phyloP scores from a whole-genome alignment of 2,329 filamentous ascomycete species.

The Elsinoe batatas region DNA sequence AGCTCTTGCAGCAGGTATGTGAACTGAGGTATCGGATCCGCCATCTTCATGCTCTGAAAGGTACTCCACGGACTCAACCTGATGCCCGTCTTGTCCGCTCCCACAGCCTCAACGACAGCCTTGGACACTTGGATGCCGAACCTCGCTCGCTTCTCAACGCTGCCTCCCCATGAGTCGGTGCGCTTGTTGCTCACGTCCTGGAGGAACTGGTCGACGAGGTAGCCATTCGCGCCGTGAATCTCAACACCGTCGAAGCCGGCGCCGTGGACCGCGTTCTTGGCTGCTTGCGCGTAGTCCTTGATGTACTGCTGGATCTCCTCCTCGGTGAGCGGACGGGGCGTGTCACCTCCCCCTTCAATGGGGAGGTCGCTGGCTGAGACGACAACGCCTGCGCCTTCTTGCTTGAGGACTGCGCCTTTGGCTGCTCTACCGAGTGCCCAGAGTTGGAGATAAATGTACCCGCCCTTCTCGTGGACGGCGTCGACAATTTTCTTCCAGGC shows the following conservation, averaged over 20 bases:
- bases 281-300: constrained; percentile 32
- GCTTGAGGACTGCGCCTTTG: constrained; percentile 27
- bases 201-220: constrained; percentile 57
- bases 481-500: constrained; percentile 53
- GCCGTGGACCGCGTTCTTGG: constrained; percentile 34
- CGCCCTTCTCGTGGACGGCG: constrained; percentile 53
- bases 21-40: constrained; percentile 54
- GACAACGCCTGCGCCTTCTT: constrained; percentile 23
- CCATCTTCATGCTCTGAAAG: constrained; percentile 56
- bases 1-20: constrained; percentile 45
- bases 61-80: constrained; percentile 51
- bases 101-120: constrained; percentile 42
- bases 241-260: constrained; percentile 55
- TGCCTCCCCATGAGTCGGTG: constrained; percentile 40
- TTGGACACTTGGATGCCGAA: constrained; percentile 46
- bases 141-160: constrained; percentile 40
- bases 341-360: constrained; percentile 21
- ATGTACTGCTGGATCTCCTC: constrained; percentile 31
- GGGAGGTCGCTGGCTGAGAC: constrained; percentile 26
- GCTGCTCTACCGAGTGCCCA: constrained; percentile 52
- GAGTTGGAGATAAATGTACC: constrained; percentile 52
- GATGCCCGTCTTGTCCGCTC: constrained; percentile 45
- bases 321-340: constrained; percentile 28
- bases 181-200: constrained; percentile 48
- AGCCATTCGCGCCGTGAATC: constrained; percentile 38